These are phyloP conservation scores for Lodderomyces jiufengensis DNA, from an alignment of 1,139 yeast genomes.

Conservation along the genomic window DNA sequence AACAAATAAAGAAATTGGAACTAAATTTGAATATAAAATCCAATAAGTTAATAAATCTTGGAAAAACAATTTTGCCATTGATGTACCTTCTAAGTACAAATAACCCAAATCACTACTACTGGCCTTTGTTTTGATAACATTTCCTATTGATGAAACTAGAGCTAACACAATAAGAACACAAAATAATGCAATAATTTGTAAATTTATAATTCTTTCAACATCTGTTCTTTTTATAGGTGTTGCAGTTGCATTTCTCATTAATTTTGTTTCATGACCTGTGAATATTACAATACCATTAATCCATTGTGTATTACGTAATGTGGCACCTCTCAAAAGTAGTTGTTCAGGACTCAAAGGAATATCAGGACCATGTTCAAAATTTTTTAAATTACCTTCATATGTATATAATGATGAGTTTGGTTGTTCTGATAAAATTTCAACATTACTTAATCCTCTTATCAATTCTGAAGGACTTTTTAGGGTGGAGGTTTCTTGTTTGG, in stretches of 20 bases:
- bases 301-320: constrained; percentile 92
- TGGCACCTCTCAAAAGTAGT: constrained; percentile 89
- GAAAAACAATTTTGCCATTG: constrained; percentile 69
- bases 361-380: constrained; percentile 34
- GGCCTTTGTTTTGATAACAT: constrained; percentile 67
- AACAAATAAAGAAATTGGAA: constrained; percentile 91
- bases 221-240: constrained; percentile 97
- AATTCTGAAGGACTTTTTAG: constrained; percentile 68
- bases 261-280: constrained; percentile 97
- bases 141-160: constrained; percentile 81
- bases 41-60: constrained; percentile 87
- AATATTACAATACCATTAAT: constrained; percentile 89
- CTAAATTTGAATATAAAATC: constrained; percentile 93
- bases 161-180: constrained; percentile 72
- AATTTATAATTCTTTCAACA: constrained; percentile 90
- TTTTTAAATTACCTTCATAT: constrained; percentile 79
- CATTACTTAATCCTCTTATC: constrained; percentile 27
- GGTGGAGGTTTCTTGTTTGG: constrained; percentile 71
- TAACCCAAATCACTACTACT: constrained; percentile 56
- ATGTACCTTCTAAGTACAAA: constrained; percentile 66
- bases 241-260: constrained; percentile 98
- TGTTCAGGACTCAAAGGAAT: constrained; percentile 85
- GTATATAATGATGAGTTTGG: constrained; percentile 95
- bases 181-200: constrained; percentile 86
- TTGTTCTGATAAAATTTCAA: constrained; percentile 71